phyloP scores from a whole-genome alignment of 2,329 filamentous ascomycete genomes.

The Phaeomoniella chlamydospora region DNA sequence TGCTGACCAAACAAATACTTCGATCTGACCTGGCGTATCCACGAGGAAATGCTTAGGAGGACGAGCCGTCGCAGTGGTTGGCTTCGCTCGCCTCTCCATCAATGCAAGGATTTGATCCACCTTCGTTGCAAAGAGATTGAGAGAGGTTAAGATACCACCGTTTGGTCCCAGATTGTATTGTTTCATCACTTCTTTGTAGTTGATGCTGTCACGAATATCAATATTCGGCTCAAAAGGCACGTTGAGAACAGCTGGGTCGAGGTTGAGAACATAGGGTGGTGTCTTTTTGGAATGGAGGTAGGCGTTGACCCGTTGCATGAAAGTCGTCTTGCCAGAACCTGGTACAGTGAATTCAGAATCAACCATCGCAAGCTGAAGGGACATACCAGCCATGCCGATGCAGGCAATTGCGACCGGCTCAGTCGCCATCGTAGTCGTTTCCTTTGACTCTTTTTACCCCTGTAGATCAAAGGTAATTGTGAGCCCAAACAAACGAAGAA shows the following conservation, averaged over 20 bases:
- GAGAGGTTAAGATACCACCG: conserved; percentile 84
- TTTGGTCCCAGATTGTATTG: conserved; percentile 97
- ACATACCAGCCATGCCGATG: conserved; percentile 89
- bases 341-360: no score
- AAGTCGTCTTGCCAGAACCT: conserved; percentile 98
- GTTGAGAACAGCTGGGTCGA: conserved; percentile 85
- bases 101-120: conserved; percentile 86
- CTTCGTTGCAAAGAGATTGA: conserved; percentile 96
- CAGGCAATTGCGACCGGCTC: conserved; percentile 73
- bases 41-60: conserved; percentile 74
- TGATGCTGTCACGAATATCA: conserved; percentile 95
- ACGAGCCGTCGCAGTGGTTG: conserved; percentile 46
- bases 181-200: conserved; percentile 99
- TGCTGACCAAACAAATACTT: conserved; percentile 97
- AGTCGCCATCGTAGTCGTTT: conserved; percentile 23
- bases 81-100: conserved; percentile 72
- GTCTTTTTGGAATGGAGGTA: conserved; percentile 69
- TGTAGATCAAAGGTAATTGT: no score
- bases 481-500: no score
- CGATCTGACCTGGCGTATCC: conserved; percentile 94
- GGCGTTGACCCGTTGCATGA: conserved; percentile 96
- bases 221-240: conserved; percentile 96
- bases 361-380: no score
- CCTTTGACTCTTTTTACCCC: no score
- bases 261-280: conserved; percentile 89